These are phyloP conservation scores for Guadua angustifolia DNA, from an alignment of 176 grass and related monocot genomes.

Conservation along the genomic window DNA sequence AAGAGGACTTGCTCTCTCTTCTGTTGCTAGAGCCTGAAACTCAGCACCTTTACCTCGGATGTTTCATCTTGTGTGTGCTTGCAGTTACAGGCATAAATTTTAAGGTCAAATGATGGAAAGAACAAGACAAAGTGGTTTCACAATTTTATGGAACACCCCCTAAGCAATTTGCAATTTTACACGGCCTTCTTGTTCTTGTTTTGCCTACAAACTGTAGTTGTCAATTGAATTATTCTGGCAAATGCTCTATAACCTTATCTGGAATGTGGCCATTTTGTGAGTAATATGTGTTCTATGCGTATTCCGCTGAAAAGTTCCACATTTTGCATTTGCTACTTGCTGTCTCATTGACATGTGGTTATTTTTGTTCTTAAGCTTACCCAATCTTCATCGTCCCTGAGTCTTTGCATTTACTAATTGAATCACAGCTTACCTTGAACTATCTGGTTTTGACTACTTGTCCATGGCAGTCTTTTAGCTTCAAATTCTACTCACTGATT, in stretches of 20 bases:
- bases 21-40: background rate
- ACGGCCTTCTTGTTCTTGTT: background rate
- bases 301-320: background rate
- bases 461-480: background rate
- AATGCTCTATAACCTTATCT: background rate
- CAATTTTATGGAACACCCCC: background rate
- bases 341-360: background rate
- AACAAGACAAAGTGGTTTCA: background rate
- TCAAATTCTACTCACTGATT: background rate
- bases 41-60: background rate
- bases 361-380: background rate
- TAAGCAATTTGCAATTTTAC: background rate
- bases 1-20: background rate
- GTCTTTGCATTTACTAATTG: background rate
- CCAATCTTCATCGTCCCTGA: background rate
- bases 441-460: background rate
- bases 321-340: background rate
- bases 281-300: background rate
- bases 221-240: background rate
- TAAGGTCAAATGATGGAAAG: background rate
- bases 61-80: background rate
- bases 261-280: background rate
- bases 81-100: background rate
- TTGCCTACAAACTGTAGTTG: background rate
- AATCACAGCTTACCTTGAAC: background rate